Evolutionary conservation across 2,329 filamentous ascomycete genomes (phyloP), one percentile per base, ranked within the genome.

Genomic region (Ambrosiella beaveri): DNA sequence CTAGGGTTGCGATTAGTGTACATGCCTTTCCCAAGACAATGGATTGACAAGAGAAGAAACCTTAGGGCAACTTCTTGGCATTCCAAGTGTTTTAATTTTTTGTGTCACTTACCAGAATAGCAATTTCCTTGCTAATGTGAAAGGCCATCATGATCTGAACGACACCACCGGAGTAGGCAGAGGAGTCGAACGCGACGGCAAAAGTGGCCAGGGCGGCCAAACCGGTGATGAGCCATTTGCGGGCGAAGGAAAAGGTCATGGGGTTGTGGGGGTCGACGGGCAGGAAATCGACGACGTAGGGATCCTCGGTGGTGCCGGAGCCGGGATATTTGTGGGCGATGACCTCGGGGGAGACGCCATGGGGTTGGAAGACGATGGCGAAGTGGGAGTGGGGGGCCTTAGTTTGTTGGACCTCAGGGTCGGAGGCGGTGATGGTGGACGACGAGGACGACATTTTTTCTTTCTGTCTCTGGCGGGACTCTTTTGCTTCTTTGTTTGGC

Each of bases 211-310:
- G 64, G 11, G 84, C 82, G 59, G 84, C 78, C 8, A 59, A 39
- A 56, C 78, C 65, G 1, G 82, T 84, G 62, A 84, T 78, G 37
- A 67, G 66, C 84, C 85, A 88, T 70, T 87, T 87, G 68, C 76
- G 77, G 36, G 65, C 58, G 1, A 65, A 60, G 8, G 75, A 69
- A 64, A 81, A 85, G 54, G 72, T 71, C 74, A 84, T 77, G 0
- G 85, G 82, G 67, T 88, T 85, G 62, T 79, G 77, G 8, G 77
- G 75, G 66, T 89, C 85, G 56, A 80, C 68, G 15, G 78, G 75
- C 19, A 86, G 75, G 70, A 83, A 89, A 58, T 80, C 77, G 62
- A 88, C 83, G 38, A 81, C 69, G 62, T 78, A 88, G 1, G 85
- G 85, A 45, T 83, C 79, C 49, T 84, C 78, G 7, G 73, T 66